These are phyloP conservation scores for Suillus lakei DNA, from an alignment of 768 basidiomycete species.

Conservation along the genomic window DNA sequence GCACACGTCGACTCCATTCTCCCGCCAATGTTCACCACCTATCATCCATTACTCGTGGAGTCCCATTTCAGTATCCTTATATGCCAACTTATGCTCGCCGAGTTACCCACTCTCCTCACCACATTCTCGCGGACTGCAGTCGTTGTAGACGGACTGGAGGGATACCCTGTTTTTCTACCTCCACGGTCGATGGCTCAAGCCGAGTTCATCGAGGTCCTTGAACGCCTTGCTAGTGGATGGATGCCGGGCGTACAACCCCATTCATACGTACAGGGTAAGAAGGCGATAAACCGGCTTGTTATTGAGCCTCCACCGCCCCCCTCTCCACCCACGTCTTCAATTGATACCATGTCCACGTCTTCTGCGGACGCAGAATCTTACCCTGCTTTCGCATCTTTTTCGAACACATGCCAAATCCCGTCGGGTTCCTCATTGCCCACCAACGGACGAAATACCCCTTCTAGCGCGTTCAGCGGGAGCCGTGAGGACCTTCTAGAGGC, in stretches of 20 bases:
- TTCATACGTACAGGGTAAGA: constrained; percentile 41
- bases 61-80: constrained; percentile 83
- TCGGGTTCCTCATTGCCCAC: constrained; percentile 19
- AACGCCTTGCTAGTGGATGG: constrained; percentile 83
- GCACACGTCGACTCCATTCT: constrained; percentile 40
- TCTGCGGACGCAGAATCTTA: constrained; percentile 29
- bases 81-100: constrained; percentile 77
- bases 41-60: constrained; percentile 89
- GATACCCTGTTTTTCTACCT: constrained; percentile 86
- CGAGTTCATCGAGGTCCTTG: constrained; percentile 85
- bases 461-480: constrained; percentile 20
- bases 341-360: constrained; percentile 28
- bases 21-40: constrained; percentile 80
- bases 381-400: constrained; percentile 26
- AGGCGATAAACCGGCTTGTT: constrained; percentile 47
- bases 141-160: constrained; percentile 82
- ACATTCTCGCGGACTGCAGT: constrained; percentile 69
- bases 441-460: constrained; percentile 27
- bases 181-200: constrained; percentile 90
- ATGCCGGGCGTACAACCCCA: constrained; percentile 64
- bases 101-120: constrained; percentile 64
- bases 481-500: constrained; percentile 52
- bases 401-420: constrained; percentile 19
- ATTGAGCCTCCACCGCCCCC: constrained; percentile 45
- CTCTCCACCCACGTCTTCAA: constrained; percentile 26